Conservation (phyloP, 2,329 filamentous ascomycete genomes). For the Colletotrichum plurivorum region DNA sequence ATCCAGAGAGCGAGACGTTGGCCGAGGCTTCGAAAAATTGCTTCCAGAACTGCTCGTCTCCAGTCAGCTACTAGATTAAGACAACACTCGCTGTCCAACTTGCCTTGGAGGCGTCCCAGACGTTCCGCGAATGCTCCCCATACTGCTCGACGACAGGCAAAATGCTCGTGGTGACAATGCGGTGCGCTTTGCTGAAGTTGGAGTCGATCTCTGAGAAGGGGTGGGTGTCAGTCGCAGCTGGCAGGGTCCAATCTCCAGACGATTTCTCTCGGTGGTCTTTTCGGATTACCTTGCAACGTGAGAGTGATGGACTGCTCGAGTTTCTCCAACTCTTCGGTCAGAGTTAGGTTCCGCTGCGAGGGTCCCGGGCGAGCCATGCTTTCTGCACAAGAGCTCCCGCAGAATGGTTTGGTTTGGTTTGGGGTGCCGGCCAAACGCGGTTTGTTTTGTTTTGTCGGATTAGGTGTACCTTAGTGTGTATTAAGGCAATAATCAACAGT, state of each 20-base stretch:
- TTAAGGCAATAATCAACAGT: constrained; percentile 28
- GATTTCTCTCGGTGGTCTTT: background rate
- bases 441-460: constrained; percentile 30
- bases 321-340: constrained; percentile 96
- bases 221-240: background rate
- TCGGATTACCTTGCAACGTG: constrained; percentile 83
- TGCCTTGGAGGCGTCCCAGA: constrained; percentile 98
- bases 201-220: constrained; percentile 88
- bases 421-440: constrained; percentile 1
- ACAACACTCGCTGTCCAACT: background rate
- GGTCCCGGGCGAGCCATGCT: constrained; percentile 66
- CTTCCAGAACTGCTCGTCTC: constrained; percentile 87
- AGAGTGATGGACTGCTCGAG: constrained; percentile 97
- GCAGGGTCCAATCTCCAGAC: too few relatives aligned
- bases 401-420: background rate
- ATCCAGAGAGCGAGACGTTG: constrained; percentile 95
- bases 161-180: constrained; percentile 95
- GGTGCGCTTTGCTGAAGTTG: constrained; percentile 97
- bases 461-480: background rate
- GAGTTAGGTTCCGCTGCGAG: constrained; percentile 73
- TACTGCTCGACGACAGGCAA: constrained; percentile 96
- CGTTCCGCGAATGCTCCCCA: constrained; percentile 90
- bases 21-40: constrained; percentile 99
- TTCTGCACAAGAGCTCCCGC: background rate
- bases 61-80: constrained; percentile 32